These are phyloP conservation scores for Solanum piurae DNA, from an alignment of 257 asterid species.

Conservation along the genomic window DNA sequence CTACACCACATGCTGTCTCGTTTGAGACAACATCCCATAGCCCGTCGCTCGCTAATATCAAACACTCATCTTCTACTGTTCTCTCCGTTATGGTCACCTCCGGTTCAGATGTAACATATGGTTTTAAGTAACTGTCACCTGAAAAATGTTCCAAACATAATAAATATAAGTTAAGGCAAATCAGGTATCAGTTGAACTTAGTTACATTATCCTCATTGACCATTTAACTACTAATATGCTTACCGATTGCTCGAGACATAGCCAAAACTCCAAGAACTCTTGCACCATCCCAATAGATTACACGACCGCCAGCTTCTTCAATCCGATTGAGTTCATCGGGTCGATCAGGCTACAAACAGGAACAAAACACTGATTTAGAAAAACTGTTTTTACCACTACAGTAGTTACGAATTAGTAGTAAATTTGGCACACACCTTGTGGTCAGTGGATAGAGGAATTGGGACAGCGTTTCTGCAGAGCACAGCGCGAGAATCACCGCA, in stretches of 20 bases:
- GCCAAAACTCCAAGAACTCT: conserved; percentile 87
- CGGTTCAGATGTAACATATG: conserved; percentile 79
- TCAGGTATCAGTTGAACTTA: background rate
- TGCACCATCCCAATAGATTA: conserved; percentile 87
- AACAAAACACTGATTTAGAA: background rate
- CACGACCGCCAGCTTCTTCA: conserved; percentile 90
- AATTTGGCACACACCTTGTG: conserved; percentile 52
- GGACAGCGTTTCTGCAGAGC: conserved; percentile 73
- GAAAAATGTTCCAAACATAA: conserved; percentile 1
- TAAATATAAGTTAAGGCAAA: background rate
- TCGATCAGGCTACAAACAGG: conserved; percentile 55
- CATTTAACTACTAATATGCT: background rate
- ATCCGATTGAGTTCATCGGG: conserved; percentile 80
- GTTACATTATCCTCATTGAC: background rate
- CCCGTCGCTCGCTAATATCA: conserved; percentile 81
- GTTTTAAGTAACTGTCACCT: conserved; percentile 90
- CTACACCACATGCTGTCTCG: conserved; percentile 90
- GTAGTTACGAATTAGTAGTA: background rate
- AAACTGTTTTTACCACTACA: background rate
- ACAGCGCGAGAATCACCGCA: conserved; percentile 99
- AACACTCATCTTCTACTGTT: conserved; percentile 58
- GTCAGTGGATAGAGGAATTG: conserved; percentile 77
- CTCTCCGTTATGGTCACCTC: conserved; percentile 70
- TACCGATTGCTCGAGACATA: conserved; percentile 83
- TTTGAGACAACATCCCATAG: conserved; percentile 91